phyloP scores from a whole-genome alignment of 73 alveolate genomes.

The Paramecium biaurelia region DNA sequence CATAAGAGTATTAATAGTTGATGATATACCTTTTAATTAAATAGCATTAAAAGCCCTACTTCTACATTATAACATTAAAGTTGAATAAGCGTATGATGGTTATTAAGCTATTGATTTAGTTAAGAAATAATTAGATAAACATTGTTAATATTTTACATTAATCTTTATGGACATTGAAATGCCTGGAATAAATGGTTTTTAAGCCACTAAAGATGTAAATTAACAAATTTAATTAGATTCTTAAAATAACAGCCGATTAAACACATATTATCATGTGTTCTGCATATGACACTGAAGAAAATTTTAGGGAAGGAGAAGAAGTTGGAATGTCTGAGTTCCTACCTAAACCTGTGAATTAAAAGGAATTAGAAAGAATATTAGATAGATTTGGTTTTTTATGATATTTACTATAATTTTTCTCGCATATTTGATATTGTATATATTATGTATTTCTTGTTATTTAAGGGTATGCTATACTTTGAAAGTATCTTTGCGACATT shows the following conservation, averaged over 20 bases:
- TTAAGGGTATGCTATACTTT: too few relatives aligned
- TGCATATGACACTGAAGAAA: conserved; percentile 32
- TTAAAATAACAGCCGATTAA: background rate
- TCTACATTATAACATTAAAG: background rate
- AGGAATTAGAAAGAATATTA: background rate
- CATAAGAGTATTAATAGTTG: conserved; percentile 1
- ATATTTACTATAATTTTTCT: background rate
- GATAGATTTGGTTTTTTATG: background rate
- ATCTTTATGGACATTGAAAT: conserved; percentile 46
- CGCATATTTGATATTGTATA: too few relatives aligned
- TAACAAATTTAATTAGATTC: background rate
- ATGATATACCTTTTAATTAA: conserved; percentile 36
- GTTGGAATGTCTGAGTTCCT: conserved; percentile 25
- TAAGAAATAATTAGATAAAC: background rate
- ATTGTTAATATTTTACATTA: background rate
- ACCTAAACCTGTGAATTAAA: conserved; percentile 16
- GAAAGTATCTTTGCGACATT: too few relatives aligned
- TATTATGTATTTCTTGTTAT: too few relatives aligned
- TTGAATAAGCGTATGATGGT: conserved; percentile 47
- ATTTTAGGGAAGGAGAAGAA: background rate
- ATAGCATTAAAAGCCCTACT: background rate
- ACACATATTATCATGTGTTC: background rate
- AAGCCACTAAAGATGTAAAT: conserved; percentile 30
- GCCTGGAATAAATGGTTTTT: conserved; percentile 47
- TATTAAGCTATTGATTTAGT: conserved; percentile 12